Evolutionary conservation across 805 yeast genomes (phyloP).

Genomic region (Barnettozyma pratensis): DNA sequence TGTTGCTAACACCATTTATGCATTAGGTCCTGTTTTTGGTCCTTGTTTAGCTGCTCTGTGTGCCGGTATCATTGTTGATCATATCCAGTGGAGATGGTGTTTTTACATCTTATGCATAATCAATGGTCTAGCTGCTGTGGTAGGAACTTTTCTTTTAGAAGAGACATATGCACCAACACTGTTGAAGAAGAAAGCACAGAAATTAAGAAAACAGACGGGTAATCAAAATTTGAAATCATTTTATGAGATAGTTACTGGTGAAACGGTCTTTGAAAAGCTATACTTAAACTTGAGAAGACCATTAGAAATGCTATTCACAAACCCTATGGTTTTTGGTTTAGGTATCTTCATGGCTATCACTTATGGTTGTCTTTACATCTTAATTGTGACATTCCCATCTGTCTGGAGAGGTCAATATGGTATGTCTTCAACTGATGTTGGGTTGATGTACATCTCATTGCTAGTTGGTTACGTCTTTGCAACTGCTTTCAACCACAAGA

Average conservation of each 20-base stretch:
- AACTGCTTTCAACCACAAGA: slow-evolving; percentile 40
- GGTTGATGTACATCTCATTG: slow-evolving; percentile 53
- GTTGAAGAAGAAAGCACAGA: slow-evolving; percentile 39
- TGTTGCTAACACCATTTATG: slow-evolving; percentile 49
- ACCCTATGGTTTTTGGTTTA: slow-evolving; percentile 59
- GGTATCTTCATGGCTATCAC: slow-evolving; percentile 60
- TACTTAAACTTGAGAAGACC: slow-evolving; percentile 46
- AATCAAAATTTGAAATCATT: slow-evolving; percentile 51
- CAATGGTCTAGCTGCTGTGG: slow-evolving; percentile 41
- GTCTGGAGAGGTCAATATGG: slow-evolving; percentile 44
- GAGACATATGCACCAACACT: slow-evolving; percentile 59
- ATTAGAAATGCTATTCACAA: slow-evolving; percentile 41
- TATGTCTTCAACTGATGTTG: slow-evolving; percentile 42
- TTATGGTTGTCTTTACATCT: slow-evolving; percentile 62
- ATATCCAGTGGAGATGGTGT: slow-evolving; percentile 56
- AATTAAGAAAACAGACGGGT: slow-evolving; percentile 46
- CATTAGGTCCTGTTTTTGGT: slow-evolving; percentile 46
- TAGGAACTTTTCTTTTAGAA: slow-evolving; percentile 37
- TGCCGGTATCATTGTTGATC: slow-evolving; percentile 50
- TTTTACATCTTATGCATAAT: slow-evolving; percentile 52
- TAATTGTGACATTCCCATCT: slow-evolving; percentile 54
- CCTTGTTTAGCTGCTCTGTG: slow-evolving; percentile 56
- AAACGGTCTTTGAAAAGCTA: slow-evolving; percentile 34
- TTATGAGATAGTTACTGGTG: slow-evolving; percentile 50
- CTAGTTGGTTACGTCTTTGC: slow-evolving; percentile 52